Evolutionary conservation across 1,284 basidiomycete genomes (phyloP).

Genomic region (Ustilago esculenta): DNA sequence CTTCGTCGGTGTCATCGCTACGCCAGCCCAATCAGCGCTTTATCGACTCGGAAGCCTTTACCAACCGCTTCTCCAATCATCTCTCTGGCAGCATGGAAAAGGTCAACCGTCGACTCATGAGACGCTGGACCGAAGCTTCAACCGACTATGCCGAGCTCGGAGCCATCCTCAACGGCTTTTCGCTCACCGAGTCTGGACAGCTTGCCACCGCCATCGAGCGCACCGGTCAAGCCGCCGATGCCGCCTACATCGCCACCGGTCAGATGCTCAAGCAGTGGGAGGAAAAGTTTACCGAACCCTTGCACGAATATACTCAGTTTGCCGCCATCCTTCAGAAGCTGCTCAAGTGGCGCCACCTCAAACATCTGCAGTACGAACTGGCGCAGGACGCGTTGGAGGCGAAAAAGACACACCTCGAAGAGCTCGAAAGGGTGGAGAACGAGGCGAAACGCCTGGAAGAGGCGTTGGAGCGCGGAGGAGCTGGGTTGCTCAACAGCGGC

Average conservation of each 20-base stretch:
- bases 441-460: conserved; percentile 89
- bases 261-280: conserved; percentile 68
- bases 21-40: conserved; percentile 73
- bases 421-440: conserved; percentile 89
- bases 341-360: conserved; percentile 93
- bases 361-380: conserved; percentile 97
- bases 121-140: conserved; percentile 91
- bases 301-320: conserved; percentile 96
- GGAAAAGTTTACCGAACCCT: conserved; percentile 90
- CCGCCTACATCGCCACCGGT: conserved; percentile 88
- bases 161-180: conserved; percentile 93
- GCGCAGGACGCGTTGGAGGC: conserved; percentile 88
- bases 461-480: conserved; percentile 73
- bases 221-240: conserved; percentile 93
- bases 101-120: conserved; percentile 87
- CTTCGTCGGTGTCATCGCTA: conserved; percentile 70
- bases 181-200: conserved; percentile 80
- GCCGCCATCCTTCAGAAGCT: conserved; percentile 92
- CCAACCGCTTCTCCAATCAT: conserved; percentile 92
- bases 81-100: conserved; percentile 92
- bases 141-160: conserved; percentile 94
- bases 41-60: conserved; percentile 94
- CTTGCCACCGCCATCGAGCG: conserved; percentile 85
- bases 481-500: conserved; percentile 31
- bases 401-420: conserved; percentile 86